Conservation (phyloP, 176 grass and related monocot genomes). For the bread wheat (Triticum aestivum) region IWGSC_CS_RefSeq_v2.1 NC_057805.1:8776709-8777208, state of each 20-base stretch:
- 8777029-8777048: too few species aligned
- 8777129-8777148: neutral
- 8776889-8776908: neutral
- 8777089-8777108: neutral
- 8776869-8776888: neutral
- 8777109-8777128: neutral
- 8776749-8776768: neutral
- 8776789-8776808: neutral
- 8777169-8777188: slow-evolving; percentile 31
- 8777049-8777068: too few species aligned
- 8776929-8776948: neutral
- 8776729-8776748: neutral
- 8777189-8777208: slow-evolving; percentile 1
- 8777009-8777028: too few species aligned
- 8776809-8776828: neutral
- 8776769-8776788: neutral
- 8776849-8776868: neutral
- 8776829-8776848: neutral
- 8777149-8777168: slow-evolving; percentile 12
- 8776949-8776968: neutral
- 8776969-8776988: neutral
- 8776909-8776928: neutral
- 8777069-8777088: neutral
- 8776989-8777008: too few species aligned
- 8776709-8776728: neutral